Base-by-base conservation (phyloP, 2,329 filamentous ascomycete genomes). In the Cladophialophora psammophila region DNA sequence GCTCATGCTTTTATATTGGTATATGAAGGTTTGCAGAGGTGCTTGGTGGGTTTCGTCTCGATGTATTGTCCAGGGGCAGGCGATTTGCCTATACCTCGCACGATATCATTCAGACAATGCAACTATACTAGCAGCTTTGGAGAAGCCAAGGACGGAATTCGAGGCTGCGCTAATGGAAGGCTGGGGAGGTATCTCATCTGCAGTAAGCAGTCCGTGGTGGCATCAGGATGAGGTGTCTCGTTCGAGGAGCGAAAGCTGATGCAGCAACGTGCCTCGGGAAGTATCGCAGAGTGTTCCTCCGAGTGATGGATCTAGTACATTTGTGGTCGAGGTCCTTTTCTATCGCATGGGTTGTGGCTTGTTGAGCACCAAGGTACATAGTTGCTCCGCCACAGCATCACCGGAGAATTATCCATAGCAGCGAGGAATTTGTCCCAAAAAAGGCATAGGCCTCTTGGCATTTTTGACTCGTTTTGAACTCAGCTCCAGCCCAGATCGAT, bases 1-100 rank as follows among this genome's bases (percentile, higher is more conserved):
- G 67, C 73, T 88, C 10, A 71, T 89, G 40, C 74, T 88, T n/a
- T 79, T 82, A 0, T 86, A 84, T 75, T 89, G 86, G 86, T 86
- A 84, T 73, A 82, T 83, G 9, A 82, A 84, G 67, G 74, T 85
- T 13, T 80, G 78, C 13, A 61, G 65, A 58, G 63, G 64, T 15
- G 72, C 77, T 9, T 87, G 84, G 85, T 87, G 83, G 81, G 67
- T 85, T 13, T 76, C 79, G 53, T 76, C 79, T 59, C 78, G 85
- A 54, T 79, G 81, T 4, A 69, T 78, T 34, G 71, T 86, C 0
- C 84, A 87, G 70, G 83, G 83, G n/a, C 77, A 80, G 54, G 81
- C 84, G 0, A 84, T 87, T 26, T 80, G 77, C 65, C 67, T 80
- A n/a, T 81, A 79, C 72, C 67, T 85, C 60, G 79, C 79, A 56